Base-by-base conservation (phyloP, 2,329 filamentous ascomycete species). In the Sclerotinia spermophila region DNA sequence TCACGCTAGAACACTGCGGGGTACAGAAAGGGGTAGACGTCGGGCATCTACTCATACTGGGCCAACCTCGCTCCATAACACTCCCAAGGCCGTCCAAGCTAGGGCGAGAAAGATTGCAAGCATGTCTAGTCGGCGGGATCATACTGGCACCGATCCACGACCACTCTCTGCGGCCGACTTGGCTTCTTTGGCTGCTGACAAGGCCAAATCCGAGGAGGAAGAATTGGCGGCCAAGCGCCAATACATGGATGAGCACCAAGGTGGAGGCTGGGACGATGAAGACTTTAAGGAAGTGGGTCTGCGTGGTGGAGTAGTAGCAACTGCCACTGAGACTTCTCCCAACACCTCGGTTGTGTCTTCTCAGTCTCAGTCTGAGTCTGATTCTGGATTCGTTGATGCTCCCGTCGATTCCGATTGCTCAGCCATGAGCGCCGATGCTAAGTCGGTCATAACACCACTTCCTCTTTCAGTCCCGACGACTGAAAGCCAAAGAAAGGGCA, bases 101-200 rank as follows among this genome's bases (percentile, higher is more conserved):
- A 21, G 15, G 19, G 19, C 15, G 21, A 24, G 40, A 27, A 13
- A 42, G 8, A 35, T 7, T 15, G 24, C n/a, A 7, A 38, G 15
- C 3, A 19, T 2, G 1, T 8, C 27, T 30, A 30, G 8, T 2
- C 33, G 5, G 5, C 11, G 1, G 7, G 5, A 38, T 21, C 30
- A 13, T 15, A 38, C 1, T 24, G n/a, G 0, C n/a, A n/a, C 24
- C 2, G 33, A 3, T 4, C 21, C 24, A 17, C 33, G 21, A 15
- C 21, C 24, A n/a, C 13, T 59, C 0, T 38, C 33, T 2, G 33
- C 56, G 11, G 33, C 56, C 5, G 24, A 38, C n/a, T n/a, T 59
- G 33, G 33, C 56, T 38, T 38, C 56, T n/a, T 17, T 59, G 11
- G 56, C 56, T 38, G 33, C 56, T n/a, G 56, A 59, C 4, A 38